Conservation (phyloP, 2,329 filamentous ascomycete species). For the Metarhizium humberi region DNA sequence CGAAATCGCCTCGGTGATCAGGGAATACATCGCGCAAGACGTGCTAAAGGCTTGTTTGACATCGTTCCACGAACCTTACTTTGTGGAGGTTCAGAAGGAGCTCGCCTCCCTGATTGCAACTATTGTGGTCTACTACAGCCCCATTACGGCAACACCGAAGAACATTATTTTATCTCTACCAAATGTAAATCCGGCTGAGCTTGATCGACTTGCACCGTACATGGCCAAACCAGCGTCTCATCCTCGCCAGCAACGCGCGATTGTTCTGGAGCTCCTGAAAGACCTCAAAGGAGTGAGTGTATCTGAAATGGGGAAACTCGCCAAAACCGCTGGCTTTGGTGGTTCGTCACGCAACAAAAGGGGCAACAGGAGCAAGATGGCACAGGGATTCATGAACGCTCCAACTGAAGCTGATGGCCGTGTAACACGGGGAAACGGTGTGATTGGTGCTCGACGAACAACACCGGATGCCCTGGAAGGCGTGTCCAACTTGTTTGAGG, state of each 20-base stretch:
- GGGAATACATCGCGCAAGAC: slow-evolving; percentile 82
- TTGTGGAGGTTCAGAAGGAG: slow-evolving; percentile 92
- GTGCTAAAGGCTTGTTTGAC: slow-evolving; percentile 85
- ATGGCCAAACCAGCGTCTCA: slow-evolving; percentile 49
- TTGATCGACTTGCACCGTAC: slow-evolving; percentile 54
- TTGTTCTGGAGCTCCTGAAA: slow-evolving; percentile 77
- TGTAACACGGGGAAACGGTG: slow-evolving; percentile 16
- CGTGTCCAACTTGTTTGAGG: slow-evolving; percentile 42
- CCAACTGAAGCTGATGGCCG: slow-evolving; percentile 23
- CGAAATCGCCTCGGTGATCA: slow-evolving; percentile 56
- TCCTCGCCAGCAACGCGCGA: slow-evolving; percentile 67
- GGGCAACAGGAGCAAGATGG: slow-evolving; percentile 38
- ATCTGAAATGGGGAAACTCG: slow-evolving; percentile 83
- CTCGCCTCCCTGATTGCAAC: slow-evolving; percentile 79
- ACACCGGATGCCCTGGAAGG: slow-evolving; percentile 46
- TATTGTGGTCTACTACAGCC: slow-evolving; percentile 69
- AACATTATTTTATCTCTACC: slow-evolving; percentile 73
- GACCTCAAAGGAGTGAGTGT: slow-evolving; percentile 85
- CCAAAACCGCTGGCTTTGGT: slow-evolving; percentile 36
- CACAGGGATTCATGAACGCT: slow-evolving; percentile 57
- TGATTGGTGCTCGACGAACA: slow-evolving; percentile 19
- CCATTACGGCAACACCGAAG: slow-evolving; percentile 59
- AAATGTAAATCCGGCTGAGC: slow-evolving; percentile 58
- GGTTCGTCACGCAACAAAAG: slow-evolving; percentile 17
- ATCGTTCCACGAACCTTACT: slow-evolving; percentile 89